phyloP scores from a whole-genome alignment of 331 rosid genomes.

The Quercus phellos region DNA sequence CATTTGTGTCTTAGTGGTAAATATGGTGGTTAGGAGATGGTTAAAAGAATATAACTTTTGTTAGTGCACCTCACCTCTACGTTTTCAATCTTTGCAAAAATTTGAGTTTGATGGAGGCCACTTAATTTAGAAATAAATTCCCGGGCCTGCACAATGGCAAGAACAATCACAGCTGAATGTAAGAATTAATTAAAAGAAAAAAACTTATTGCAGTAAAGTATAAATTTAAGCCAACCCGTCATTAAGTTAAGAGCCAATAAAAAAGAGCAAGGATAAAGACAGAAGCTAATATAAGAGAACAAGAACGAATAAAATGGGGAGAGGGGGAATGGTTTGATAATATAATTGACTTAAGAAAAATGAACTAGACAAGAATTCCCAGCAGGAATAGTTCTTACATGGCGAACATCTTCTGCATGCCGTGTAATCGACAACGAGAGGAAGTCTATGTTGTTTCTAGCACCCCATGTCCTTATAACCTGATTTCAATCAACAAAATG shows the following conservation, averaged over 20 bases:
- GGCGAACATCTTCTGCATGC: conserved; percentile 95
- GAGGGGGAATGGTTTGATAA: not conserved
- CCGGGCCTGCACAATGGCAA: conserved; percentile 67
- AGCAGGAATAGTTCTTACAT: conserved; percentile 39
- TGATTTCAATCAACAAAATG: conserved; percentile 25
- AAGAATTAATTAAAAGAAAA: conserved; percentile 3
- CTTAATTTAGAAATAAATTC: conserved; percentile 71
- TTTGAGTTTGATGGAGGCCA: conserved; percentile 86
- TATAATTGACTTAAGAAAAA: conserved; percentile 5
- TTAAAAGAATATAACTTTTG: conserved; percentile 9
- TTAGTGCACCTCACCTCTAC: conserved; percentile 59
- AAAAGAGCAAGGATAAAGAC: not conserved
- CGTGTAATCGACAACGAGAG: conserved; percentile 91
- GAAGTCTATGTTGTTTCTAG: conserved; percentile 83
- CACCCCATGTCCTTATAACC: conserved; percentile 95
- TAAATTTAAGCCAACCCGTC: not conserved
- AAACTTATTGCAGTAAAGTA: not conserved
- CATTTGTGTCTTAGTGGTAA: conserved; percentile 1
- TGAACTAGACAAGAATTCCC: not conserved
- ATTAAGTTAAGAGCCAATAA: not conserved
- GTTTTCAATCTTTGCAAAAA: conserved; percentile 94
- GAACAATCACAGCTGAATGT: not conserved
- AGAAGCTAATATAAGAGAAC: conserved; percentile 12
- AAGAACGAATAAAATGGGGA: not conserved
- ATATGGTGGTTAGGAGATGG: not conserved